phyloP scores from a whole-genome alignment of 1,284 basidiomycete species.

The Stygiomarasmius scandens region DNA sequence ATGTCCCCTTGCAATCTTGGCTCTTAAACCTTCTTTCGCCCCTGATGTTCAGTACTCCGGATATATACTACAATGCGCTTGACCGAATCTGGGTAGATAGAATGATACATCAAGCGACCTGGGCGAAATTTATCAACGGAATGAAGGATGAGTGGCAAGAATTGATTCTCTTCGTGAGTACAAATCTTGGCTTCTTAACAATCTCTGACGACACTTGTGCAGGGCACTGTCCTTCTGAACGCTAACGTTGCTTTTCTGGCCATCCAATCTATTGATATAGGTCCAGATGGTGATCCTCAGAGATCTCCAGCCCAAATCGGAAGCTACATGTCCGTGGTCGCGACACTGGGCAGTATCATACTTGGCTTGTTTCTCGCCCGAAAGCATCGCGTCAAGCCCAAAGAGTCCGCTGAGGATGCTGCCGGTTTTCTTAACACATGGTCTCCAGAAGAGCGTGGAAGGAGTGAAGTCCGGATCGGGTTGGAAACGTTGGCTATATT shows the following conservation, averaged over 20 bases:
- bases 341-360: constrained; percentile 42
- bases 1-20: constrained; percentile 21
- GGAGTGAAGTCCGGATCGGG: constrained; percentile 26
- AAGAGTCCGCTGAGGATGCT: constrained; percentile 32
- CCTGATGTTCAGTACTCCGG: constrained; percentile 42
- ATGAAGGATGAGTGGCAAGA: constrained; percentile 53
- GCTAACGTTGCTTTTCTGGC: constrained; percentile 45
- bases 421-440: not conserved
- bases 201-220: too few species aligned
- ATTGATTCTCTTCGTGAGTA: constrained; percentile 51
- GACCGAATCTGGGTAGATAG: constrained; percentile 42
- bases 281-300: constrained; percentile 21
- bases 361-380: constrained; percentile 41
- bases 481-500: constrained; percentile 46
- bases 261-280: constrained; percentile 39
- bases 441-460: constrained; percentile 13
- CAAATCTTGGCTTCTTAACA: too few species aligned
- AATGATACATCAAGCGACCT: constrained; percentile 38
- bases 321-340: constrained; percentile 41
- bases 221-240: constrained; percentile 43
- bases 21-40: constrained; percentile 28
- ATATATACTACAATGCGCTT: constrained; percentile 37
- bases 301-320: constrained; percentile 37
- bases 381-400: constrained; percentile 39
- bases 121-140: constrained; percentile 43